Base-by-base conservation (phyloP, 1,284 basidiomycete species). In the Rhizopogon hawkerae region DNA sequence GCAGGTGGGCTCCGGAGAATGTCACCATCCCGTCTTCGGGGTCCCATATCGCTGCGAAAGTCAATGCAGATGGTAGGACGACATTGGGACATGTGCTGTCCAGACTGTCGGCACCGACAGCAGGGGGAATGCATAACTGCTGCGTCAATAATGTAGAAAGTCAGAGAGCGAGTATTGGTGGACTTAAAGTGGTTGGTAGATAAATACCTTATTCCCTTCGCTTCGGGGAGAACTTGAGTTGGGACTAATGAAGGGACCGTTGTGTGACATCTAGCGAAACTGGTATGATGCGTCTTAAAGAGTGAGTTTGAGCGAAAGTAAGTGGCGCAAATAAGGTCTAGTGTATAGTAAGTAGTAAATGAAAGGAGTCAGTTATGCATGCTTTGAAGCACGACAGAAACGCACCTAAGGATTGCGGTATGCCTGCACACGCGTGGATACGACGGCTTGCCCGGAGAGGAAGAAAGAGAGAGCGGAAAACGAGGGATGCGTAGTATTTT, bases 21-120 rank as follows among this genome's bases (percentile, higher is more conserved):
- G 74, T 73, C 53, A 79, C 69, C 58, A 79, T 71, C 23, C 76
- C 79, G 9, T 78, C 74, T 1, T 74, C 70, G 3, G 74, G 71
- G 53, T 81, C 78, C 74, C 75, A 80, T 35, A 81, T 63, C 5
- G 78, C 77, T 4, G 77, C 78, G 55, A 81, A 81, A 7, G 74
- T 77, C 54, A 81, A 67, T 2, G 73, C 77, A 23, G 74, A 68
- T 3, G 78, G 76, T 16, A 78, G 77, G 8, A 78, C 66, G 46
- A 79, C 62, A 36, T 78, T 73, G 9, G 78, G 79, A 78, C 78
- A 81, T 35, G 74, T 72, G 45, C 62, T 66, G 35, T 53, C 54
- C 50, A 52, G 50, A 31, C 21, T 10, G 11, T 53, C 54, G 13
- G 11, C 48, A 37, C 43, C 34, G 56, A 38, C 23, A 21, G 47